phyloP scores from a whole-genome alignment of 139 green algal genomes.

The Chloropicon primus region DNA sequence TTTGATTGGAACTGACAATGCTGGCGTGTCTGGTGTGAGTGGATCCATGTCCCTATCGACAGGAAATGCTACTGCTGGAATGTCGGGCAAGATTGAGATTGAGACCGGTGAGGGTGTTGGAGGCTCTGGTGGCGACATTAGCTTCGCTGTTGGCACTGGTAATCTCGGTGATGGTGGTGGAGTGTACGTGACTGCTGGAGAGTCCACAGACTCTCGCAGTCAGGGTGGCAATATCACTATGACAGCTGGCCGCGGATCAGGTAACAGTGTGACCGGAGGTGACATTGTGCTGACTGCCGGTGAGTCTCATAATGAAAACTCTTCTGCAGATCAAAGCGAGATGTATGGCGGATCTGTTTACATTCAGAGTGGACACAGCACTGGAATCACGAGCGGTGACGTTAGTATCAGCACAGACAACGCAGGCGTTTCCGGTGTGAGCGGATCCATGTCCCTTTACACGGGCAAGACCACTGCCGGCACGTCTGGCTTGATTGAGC shows the following conservation, averaged over 20 bases:
- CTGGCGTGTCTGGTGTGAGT: not conserved
- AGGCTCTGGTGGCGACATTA: not conserved
- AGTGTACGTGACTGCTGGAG: not conserved
- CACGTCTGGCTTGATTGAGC: not conserved
- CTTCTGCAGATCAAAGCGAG: not conserved
- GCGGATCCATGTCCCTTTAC: not conserved
- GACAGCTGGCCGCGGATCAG: too few relatives aligned
- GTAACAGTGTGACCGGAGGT: not conserved
- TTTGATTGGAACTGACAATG: not conserved
- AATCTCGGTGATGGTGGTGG: not conserved
- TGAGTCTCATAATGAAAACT: not conserved
- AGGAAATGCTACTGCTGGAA: not conserved
- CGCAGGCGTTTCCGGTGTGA: not conserved
- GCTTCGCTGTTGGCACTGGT: not conserved
- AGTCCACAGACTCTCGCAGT: too few relatives aligned
- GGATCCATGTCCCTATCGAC: not conserved
- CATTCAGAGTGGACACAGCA: not conserved
- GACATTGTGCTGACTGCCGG: not conserved
- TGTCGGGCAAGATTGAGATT: not conserved
- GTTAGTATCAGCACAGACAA: not conserved
- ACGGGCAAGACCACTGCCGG: not conserved
- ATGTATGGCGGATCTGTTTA: too few relatives aligned
- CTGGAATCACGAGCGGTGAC: too few relatives aligned
- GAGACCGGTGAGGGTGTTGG: not conserved
- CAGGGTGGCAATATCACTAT: too few relatives aligned